Percentiles rank a stretch among this genome's conserved stretches.
Evolutionary conservation across 371 early-diverging fungal species (phyloP).

Genomic region (Mucor lusitanicus): DNA sequence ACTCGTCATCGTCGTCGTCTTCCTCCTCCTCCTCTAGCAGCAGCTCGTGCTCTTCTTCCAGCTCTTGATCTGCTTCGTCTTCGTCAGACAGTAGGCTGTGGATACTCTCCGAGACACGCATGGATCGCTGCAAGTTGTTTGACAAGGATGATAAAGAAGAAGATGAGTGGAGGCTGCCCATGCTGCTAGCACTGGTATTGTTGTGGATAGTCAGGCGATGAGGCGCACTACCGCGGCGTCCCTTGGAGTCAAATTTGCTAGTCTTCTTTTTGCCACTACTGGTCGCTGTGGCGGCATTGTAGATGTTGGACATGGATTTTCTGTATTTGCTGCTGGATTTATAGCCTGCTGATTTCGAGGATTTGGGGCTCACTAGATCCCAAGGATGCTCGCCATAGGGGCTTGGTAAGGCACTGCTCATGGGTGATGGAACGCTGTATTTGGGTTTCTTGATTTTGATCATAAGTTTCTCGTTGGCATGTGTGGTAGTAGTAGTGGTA

Average conservation of each 20-base stretch:
- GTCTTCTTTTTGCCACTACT: not conserved
- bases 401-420: not conserved
- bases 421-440: not conserved
- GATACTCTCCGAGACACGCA: constrained; percentile 23
- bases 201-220: not conserved
- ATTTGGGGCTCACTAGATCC: constrained; percentile 5
- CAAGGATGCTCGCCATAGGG: constrained; percentile 1
- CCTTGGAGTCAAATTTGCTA: not conserved
- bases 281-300: not conserved
- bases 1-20: constrained; percentile 29
- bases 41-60: constrained; percentile 1
- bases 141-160: constrained; percentile 25
- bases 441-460: constrained; percentile 30
- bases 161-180: constrained; percentile 16
- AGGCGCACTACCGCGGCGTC: constrained; percentile 13
- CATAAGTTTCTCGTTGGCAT: constrained; percentile 5
- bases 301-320: constrained; percentile 20
- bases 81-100: constrained; percentile 9
- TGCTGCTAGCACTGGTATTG: not conserved
- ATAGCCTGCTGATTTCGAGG: constrained; percentile 6
- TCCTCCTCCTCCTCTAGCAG: constrained; percentile 13
- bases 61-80: constrained; percentile 11
- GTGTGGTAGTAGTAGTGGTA: not conserved
- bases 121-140: constrained; percentile 18
- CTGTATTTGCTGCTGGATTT: constrained; percentile 5